These are phyloP conservation scores for Citrus sp. DNA, from an alignment of 345 rosid genomes.

Conservation along the genomic window DNA sequence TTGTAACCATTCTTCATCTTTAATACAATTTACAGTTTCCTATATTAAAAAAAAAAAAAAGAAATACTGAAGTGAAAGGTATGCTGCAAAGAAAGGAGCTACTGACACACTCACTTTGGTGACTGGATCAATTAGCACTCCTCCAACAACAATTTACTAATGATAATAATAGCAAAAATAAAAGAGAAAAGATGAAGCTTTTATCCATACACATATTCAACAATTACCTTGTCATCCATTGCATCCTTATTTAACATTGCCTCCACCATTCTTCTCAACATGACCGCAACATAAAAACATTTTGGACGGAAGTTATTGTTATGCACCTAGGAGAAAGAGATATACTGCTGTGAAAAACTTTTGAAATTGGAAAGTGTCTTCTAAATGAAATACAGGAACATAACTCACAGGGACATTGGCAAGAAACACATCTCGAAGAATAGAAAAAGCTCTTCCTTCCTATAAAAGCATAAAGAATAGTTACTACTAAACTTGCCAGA, in stretches of 20 bases:
- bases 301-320: constrained; percentile 73
- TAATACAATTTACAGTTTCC: too few species aligned
- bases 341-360: constrained; percentile 20
- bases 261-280: constrained; percentile 94
- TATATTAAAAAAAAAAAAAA: too few species aligned
- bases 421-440: constrained; percentile 77
- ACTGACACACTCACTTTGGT: not conserved
- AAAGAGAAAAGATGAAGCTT: not conserved
- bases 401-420: constrained; percentile 83
- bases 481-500: not conserved
- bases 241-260: constrained; percentile 94
- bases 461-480: constrained; percentile 22
- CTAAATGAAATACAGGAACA: constrained; percentile 9
- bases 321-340: constrained; percentile 43
- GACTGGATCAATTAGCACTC: not conserved
- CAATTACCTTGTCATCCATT: constrained; percentile 90
- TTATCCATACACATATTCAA: not conserved
- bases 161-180: not conserved
- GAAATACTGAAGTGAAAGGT: not conserved
- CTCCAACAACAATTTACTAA: not conserved
- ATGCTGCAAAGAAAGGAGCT: not conserved
- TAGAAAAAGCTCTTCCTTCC: constrained; percentile 61
- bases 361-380: not conserved
- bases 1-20: too few species aligned
- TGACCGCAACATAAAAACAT: constrained; percentile 90